Conservation (phyloP, 176 grass and related monocot species). For the Oropetium thomaeum region DNA sequence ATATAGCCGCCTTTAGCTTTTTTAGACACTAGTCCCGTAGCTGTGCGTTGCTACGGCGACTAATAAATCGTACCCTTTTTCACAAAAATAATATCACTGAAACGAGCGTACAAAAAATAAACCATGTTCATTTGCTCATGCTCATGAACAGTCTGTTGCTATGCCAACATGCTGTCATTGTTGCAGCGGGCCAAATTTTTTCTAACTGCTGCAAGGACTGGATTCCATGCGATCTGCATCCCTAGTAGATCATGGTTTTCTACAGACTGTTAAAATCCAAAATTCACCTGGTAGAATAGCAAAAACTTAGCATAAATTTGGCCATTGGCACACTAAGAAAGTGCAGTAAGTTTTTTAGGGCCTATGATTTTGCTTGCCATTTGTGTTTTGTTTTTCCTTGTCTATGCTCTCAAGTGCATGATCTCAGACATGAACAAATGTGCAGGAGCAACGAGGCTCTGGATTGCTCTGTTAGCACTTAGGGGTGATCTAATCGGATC, state of each 20-base stretch:
- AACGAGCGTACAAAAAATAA: no score
- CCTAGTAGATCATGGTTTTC: conserved; percentile 17
- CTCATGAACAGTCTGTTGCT: conserved; percentile 36
- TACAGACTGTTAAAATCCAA: conserved; percentile 27
- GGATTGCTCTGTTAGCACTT: no score
- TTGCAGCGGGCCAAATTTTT: conserved; percentile 25
- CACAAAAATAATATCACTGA: no score
- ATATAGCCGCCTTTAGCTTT: no score
- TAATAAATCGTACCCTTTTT: no score
- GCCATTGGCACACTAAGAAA: not conserved
- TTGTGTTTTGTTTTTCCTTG: not conserved
- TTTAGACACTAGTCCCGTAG: no score
- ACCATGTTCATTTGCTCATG: conserved; percentile 46
- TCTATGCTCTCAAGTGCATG: not conserved
- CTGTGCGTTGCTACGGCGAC: no score
- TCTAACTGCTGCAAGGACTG: not conserved
- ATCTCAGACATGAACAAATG: conserved; percentile 20
- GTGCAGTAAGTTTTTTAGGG: not conserved
- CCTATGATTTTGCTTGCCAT: conserved; percentile 11
- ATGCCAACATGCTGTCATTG: conserved; percentile 35
- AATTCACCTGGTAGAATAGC: not conserved
- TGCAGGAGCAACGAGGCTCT: conserved; percentile 44
- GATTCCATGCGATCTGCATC: conserved; percentile 22
- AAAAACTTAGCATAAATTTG: not conserved
- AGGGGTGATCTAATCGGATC: no score